Evolutionary conservation across 495 filamentous ascomycete species (phyloP).

Genomic region (Penicillium odoratum): DNA sequence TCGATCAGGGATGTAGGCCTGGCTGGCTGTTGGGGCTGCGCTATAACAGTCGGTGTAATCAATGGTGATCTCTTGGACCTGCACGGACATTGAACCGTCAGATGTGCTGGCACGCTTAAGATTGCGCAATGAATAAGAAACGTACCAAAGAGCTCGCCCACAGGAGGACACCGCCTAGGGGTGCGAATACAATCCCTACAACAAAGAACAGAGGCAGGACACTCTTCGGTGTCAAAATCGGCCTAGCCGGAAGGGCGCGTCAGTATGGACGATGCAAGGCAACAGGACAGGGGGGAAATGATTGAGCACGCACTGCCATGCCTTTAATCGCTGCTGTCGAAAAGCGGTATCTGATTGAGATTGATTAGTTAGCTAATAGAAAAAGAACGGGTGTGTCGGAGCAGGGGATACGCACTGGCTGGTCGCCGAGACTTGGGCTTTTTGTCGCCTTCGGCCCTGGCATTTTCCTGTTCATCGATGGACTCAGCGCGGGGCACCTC

Average conservation of each 20-base stretch:
- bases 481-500: conserved; percentile 47
- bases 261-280: background rate
- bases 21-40: conserved; percentile 43
- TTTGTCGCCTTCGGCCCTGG: conserved; percentile 55
- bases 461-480: conserved; percentile 49
- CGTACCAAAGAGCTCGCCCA: conserved; percentile 76
- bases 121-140: background rate
- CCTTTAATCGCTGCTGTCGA: conserved; percentile 86
- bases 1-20: conserved; percentile 46
- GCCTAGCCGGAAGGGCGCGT: conserved; percentile 48
- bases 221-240: conserved; percentile 90
- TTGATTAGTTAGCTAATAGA: conserved; percentile 3
- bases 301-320: conserved; percentile 75
- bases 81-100: conserved; percentile 6
- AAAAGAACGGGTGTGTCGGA: background rate
- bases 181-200: conserved; percentile 82
- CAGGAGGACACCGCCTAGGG: conserved; percentile 79
- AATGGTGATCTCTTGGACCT: conserved; percentile 89
- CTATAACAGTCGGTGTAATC: conserved; percentile 79
- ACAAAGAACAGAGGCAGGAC: conserved; percentile 88
- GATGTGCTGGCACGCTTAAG: background rate
- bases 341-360: conserved; percentile 75
- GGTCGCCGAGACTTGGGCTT: conserved; percentile 85
- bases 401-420: conserved; percentile 60
- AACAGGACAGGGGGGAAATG: background rate